Base-by-base conservation (phyloP, 305 asterid genomes). In the Fraxinus sp. region DNA sequence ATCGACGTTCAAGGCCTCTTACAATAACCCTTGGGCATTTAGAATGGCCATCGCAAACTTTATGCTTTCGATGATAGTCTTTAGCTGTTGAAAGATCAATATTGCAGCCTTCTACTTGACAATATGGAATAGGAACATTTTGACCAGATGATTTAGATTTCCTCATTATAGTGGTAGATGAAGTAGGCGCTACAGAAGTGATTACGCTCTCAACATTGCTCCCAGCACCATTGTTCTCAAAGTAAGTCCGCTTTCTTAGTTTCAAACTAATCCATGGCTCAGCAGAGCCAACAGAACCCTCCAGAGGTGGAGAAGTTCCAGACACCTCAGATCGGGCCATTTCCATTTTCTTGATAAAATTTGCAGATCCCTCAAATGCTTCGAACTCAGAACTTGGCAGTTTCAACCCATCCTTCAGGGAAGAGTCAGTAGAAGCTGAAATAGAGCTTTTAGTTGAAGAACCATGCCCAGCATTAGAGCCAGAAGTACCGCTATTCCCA, bases 61-160 rank as follows among this genome's bases (percentile, higher is more conserved):
- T 88, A 83, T 95, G 98, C 88, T 92, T 93, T 30, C 94, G 90
- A 74, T 95, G 97, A 88, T 95, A 93, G 26, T 90, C 95, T 85
- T 94, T 94, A 80, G 97, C 94, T 13, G 92, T 83, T 35, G 97
- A 91, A 72, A 94, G 97, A 85, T 92, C 98, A 32, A 86, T 76
- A 77, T 89, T 89, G 90, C 98, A 92, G 80, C 95, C 97, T 86
- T 93, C 97, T 62, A 93, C 98, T 80, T 88, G 87, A 86, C 98
- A 95, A 32, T 86, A 90, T 4, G 92, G 90, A 14, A 85, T 78
- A 18, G 86, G 80, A 13, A 84, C 84, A 82, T 78, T 85, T 83
- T 79, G 92, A 83, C 84, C 85, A 22, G 89, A 72, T 5, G 89
- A 79, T 83, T 88, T 95, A 20, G 89, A 68, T 86, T 86, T 91